Evolutionary conservation across 768 basidiomycete genomes (phyloP), one percentile per base, ranked within the genome.

Genomic region (Russula earlei): DNA sequence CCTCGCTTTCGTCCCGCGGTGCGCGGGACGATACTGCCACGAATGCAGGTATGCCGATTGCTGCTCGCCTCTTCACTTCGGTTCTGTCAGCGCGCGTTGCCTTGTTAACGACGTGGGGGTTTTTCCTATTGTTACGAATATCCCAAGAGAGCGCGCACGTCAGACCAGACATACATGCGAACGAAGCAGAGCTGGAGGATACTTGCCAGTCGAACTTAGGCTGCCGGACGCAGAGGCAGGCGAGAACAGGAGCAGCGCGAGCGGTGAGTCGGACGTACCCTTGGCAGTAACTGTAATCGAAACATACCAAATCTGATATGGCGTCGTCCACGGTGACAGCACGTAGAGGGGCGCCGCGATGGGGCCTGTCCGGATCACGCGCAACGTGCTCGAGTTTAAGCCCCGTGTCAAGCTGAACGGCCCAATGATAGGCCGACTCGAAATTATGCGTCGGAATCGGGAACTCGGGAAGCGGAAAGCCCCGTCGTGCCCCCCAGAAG

Each of bases 151-250:
- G 34, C 10, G 14, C 25, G 3, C n/a, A 17, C 24, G 33, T 48
- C 20, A 55, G 43, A 19, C n/a, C 25, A 22, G 5, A 24, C 7
- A 22, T 7, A n/a, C 17, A 4, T 31, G 33, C 12, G 17, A 36
- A 25, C 27, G 22, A 20, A 11, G 17, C 5, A 1, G 40, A 3
- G 22, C 38, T 31, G 20, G 25, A 14, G 41, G 34, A 29, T 29
- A 53, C 56, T 45, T 58, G 81, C 87, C 87, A 90, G 54, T 90
- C 84, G 69, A 85, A 90, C 1, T 68, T 71, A 29, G 82, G 82
- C 82, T 87, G 22, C 5, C 41, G 2, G 17, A 14, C 36, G 29
- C 10, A n/a, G n/a, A n/a, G n/a, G n/a, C n/a, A n/a, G n/a, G 34
- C 47, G 10, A 22, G 24, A 6, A 17, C 14, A 22, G 43, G 6